A percentile compares a stretch with the other conserved stretches of the same genome.
These are phyloP conservation scores for Baudoinia panamericana DNA, from an alignment of 495 filamentous ascomycete genomes.

Conservation along the genomic window DNA sequence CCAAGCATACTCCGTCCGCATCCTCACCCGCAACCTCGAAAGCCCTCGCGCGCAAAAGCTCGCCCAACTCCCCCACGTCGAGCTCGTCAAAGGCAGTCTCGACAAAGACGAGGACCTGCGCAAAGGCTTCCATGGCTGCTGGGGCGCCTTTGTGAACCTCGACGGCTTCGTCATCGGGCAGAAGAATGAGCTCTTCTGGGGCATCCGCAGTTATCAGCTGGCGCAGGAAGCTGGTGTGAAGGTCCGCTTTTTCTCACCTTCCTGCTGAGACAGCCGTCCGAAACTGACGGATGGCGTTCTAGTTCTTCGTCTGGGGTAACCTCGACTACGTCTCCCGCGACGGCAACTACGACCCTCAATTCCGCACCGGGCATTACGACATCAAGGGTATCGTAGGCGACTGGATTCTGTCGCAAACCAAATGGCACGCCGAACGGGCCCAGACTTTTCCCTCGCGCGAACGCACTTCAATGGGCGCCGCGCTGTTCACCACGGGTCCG, in stretches of 20 bases:
- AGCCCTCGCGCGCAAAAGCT: conserved; percentile 33
- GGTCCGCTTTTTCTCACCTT: neutral
- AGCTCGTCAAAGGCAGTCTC: conserved; percentile 35
- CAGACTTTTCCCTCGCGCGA: too few relatives aligned
- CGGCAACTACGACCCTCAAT: conserved; percentile 8
- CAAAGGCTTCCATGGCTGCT: conserved; percentile 14
- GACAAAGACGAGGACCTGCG: conserved; percentile 35
- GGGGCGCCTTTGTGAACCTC: conserved; percentile 18
- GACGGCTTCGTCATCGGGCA: conserved; percentile 20
- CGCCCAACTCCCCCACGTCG: conserved; percentile 30
- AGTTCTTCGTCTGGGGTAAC: conserved; percentile 22
- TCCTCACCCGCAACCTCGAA: conserved; percentile 37
- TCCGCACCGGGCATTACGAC: conserved; percentile 16
- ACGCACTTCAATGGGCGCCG: conserved; percentile 10
- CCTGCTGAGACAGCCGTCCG: neutral
- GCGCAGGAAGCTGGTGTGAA: conserved; percentile 14
- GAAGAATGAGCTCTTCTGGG: conserved; percentile 22
- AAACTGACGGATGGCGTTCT: too few relatives aligned
- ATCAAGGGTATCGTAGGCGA: conserved; percentile 22
- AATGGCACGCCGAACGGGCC: neutral
- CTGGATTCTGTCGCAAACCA: conserved; percentile 20
- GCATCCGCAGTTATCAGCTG: conserved; percentile 16
- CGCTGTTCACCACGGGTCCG: conserved; percentile 19
- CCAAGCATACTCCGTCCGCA: conserved; percentile 32
- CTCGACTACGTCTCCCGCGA: conserved; percentile 15